phyloP scores from a whole-genome alignment of 164 flowering plant species.

The Umbilicus rupestris region DNA sequence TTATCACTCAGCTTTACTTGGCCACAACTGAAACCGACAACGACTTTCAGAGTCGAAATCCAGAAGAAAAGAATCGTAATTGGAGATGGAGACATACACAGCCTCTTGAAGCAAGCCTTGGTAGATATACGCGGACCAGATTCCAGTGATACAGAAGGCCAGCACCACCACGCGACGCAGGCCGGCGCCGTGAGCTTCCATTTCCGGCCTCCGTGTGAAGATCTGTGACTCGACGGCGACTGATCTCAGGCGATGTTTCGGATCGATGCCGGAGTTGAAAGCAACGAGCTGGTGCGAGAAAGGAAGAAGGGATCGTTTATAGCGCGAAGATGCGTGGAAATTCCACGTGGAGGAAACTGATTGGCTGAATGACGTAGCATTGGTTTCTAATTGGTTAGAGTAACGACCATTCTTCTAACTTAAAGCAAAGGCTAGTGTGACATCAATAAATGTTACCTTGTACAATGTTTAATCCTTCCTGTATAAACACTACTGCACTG shows the following conservation, averaged over 20 bases:
- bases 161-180: constrained; percentile 60
- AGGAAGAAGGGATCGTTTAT: neutral
- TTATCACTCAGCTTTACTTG: neutral
- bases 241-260: constrained; percentile 18
- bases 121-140: constrained; percentile 89
- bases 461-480: no score
- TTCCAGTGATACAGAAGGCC: constrained; percentile 79
- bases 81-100: constrained; percentile 34
- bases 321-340: constrained; percentile 11
- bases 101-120: constrained; percentile 94
- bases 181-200: constrained; percentile 77
- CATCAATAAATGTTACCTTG: no score
- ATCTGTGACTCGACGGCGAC: neutral
- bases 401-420: neutral
- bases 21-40: neutral
- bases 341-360: constrained; percentile 6
- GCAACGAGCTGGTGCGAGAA: neutral
- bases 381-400: constrained; percentile 7
- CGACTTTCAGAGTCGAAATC: neutral
- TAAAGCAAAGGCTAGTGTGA: neutral
- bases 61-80: neutral
- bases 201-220: constrained; percentile 11
- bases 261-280: neutral
- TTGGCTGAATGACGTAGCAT: neutral
- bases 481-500: neutral